Conservation (phyloP, 768 basidiomycete genomes). For the Xerocomellus amylosporus region DNA sequence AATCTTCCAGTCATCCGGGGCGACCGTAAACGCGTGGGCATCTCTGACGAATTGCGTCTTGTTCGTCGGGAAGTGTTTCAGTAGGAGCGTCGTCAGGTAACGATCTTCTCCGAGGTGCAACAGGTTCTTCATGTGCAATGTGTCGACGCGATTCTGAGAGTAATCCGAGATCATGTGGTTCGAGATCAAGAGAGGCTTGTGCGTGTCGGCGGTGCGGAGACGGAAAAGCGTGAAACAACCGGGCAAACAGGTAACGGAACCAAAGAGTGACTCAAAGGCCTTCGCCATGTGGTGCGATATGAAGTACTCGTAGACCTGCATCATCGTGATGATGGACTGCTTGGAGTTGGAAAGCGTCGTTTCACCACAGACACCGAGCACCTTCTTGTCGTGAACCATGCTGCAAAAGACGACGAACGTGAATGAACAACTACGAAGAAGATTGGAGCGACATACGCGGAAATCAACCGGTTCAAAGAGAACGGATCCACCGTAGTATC, state of each 20-base stretch:
- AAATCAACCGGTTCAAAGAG: conserved; percentile 87
- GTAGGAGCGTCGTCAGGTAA: conserved; percentile 90
- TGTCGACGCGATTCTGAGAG: conserved; percentile 94
- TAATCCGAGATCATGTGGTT: conserved; percentile 91
- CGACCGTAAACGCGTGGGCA: conserved; percentile 91
- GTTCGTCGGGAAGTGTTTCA: conserved; percentile 92
- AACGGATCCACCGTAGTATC: conserved; percentile 91
- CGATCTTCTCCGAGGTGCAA: conserved; percentile 99
- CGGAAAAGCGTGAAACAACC: conserved; percentile 99
- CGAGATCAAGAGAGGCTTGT: conserved; percentile 91
- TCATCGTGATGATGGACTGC: conserved; percentile 94
- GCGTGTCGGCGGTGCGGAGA: conserved; percentile 88
- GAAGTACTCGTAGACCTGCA: conserved; percentile 99
- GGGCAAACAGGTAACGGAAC: conserved; percentile 96
- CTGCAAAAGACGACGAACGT: conserved; percentile 38
- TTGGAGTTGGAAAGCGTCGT: conserved; percentile 91
- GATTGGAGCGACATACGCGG: conserved; percentile 62
- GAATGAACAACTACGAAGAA: neutral
- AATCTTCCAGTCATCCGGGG: conserved; percentile 94
- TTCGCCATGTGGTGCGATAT: conserved; percentile 99
- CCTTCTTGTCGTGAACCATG: conserved; percentile 95
- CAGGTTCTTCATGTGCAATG: conserved; percentile 97
- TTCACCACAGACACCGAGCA: conserved; percentile 94
- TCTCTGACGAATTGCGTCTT: conserved; percentile 96
- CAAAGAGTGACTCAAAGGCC: conserved; percentile 95